phyloP scores from a whole-genome alignment of 1,284 basidiomycete genomes.

The Puccinia coronata region DNA sequence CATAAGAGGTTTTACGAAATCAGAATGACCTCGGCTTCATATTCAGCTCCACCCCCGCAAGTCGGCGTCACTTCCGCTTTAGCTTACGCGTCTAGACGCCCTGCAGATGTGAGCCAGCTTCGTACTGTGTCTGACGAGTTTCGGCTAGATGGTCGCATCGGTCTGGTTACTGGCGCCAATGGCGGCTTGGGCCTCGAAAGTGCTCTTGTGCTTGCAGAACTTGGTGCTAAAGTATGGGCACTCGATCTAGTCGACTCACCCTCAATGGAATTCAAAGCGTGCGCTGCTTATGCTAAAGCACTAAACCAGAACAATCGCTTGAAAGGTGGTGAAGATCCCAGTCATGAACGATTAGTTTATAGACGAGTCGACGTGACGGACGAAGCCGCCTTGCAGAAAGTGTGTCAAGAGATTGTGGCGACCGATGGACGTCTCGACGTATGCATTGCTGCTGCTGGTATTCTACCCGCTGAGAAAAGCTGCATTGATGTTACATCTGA shows the following conservation, averaged over 20 bases:
- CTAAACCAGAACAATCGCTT: conserved; percentile 61
- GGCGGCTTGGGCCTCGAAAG: conserved; percentile 80
- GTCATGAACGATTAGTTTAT: conserved; percentile 67
- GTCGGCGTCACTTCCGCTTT: conserved; percentile 17
- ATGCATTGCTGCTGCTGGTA: conserved; percentile 75
- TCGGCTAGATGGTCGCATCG: conserved; percentile 71
- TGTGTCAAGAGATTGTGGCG: conserved; percentile 57
- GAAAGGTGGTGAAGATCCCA: conserved; percentile 63
- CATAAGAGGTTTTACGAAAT: not conserved
- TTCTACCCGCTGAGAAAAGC: conserved; percentile 66
- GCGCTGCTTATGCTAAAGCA: conserved; percentile 63
- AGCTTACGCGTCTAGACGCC: not conserved
- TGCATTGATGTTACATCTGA: conserved; percentile 72
- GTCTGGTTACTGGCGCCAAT: conserved; percentile 74
- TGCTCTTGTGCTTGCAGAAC: conserved; percentile 74
- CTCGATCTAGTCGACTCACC: conserved; percentile 71
- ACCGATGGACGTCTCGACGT: conserved; percentile 67
- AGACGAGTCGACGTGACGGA: conserved; percentile 66
- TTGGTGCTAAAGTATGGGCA: conserved; percentile 75
- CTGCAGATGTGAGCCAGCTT: not conserved
- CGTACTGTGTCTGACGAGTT: conserved; percentile 70
- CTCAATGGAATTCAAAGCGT: conserved; percentile 68
- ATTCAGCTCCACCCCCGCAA: not conserved
- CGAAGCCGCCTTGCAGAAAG: conserved; percentile 60
- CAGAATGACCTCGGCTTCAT: not conserved